These are phyloP conservation scores for Pythium pyrilobum DNA, from an alignment of 352 stramenopile species.

Conservation along the genomic window DNA sequence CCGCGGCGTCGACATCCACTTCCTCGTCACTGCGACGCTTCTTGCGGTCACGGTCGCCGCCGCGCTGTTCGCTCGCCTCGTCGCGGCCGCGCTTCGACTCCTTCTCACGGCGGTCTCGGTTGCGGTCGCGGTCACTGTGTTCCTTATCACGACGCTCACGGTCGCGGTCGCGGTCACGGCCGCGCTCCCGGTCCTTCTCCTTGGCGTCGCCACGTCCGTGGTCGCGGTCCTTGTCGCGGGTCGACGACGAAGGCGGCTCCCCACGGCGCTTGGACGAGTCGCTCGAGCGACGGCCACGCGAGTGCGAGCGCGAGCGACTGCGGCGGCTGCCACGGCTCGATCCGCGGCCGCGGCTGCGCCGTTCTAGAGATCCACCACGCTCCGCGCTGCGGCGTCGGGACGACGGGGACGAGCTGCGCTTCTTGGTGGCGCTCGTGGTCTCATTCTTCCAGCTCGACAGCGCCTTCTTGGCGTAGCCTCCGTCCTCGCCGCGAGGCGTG, in stretches of 20 bases:
- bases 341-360: constrained; percentile 19
- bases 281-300: constrained; percentile 31
- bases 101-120: constrained; percentile 1
- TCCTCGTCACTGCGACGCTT: constrained; percentile 16
- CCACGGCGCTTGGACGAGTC: constrained; percentile 30
- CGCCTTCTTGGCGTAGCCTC: constrained; percentile 23
- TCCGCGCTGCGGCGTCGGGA: constrained; percentile 23
- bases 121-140: constrained; percentile 22
- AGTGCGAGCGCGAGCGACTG: constrained; percentile 44
- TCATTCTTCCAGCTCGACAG: constrained; percentile 29
- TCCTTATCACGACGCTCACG: constrained; percentile 10
- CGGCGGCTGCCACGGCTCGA: constrained; percentile 24
- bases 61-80: constrained; percentile 26
- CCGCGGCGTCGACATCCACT: constrained; percentile 18
- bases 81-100: constrained; percentile 31
- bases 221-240: constrained; percentile 6
- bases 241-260: constrained; percentile 23
- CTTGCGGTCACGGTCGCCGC: constrained; percentile 41
- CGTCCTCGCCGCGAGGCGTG: constrained; percentile 17
- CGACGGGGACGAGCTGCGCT: constrained; percentile 26
- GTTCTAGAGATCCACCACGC: constrained; percentile 21
- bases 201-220: constrained; percentile 21
- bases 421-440: constrained; percentile 16
- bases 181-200: constrained; percentile 15
- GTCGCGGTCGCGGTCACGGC: constrained; percentile 18